These are phyloP conservation scores for Lepidium sativum DNA, from an alignment of 345 rosid species.

Conservation along the genomic window DNA sequence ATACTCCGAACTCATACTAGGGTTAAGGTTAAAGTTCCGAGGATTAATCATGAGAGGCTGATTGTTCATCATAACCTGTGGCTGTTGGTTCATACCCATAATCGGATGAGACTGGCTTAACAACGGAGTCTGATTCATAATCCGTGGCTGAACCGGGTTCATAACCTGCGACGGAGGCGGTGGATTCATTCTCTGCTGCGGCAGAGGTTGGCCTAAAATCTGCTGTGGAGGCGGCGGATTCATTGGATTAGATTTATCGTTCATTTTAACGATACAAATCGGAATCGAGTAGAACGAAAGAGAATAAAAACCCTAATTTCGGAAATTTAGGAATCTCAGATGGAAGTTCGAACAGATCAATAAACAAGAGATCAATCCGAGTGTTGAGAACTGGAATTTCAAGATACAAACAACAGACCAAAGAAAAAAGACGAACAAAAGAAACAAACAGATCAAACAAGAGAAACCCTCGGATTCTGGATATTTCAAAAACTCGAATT, in stretches of 20 bases:
- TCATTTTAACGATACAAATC: constrained; percentile 29
- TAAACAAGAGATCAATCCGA: constrained; percentile 1
- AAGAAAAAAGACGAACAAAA: background rate
- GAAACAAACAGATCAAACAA: background rate
- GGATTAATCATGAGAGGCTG: constrained; percentile 43
- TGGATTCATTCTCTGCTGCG: constrained; percentile 27
- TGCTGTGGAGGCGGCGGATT: constrained; percentile 38
- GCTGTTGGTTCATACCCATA: constrained; percentile 37
- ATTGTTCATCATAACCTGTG: constrained; percentile 33
- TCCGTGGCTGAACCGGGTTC: constrained; percentile 32
- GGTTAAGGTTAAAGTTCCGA: constrained; percentile 36
- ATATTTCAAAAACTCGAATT: background rate
- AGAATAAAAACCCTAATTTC: constrained; percentile 15
- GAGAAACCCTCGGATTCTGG: background rate
- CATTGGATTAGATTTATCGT: constrained; percentile 48
- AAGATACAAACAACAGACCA: constrained; percentile 4
- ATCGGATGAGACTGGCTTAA: constrained; percentile 36
- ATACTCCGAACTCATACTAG: constrained; percentile 31
- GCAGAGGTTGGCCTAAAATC: constrained; percentile 33
- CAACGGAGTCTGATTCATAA: constrained; percentile 39
- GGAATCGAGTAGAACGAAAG: background rate
- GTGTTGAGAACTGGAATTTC: background rate
- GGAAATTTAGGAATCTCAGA: background rate
- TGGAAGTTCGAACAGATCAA: constrained; percentile 9
- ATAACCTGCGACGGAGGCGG: constrained; percentile 38